Evolutionary conservation across 192 early-diverging fungal species (phyloP).

Genomic region (Backusella westeae): DNA sequence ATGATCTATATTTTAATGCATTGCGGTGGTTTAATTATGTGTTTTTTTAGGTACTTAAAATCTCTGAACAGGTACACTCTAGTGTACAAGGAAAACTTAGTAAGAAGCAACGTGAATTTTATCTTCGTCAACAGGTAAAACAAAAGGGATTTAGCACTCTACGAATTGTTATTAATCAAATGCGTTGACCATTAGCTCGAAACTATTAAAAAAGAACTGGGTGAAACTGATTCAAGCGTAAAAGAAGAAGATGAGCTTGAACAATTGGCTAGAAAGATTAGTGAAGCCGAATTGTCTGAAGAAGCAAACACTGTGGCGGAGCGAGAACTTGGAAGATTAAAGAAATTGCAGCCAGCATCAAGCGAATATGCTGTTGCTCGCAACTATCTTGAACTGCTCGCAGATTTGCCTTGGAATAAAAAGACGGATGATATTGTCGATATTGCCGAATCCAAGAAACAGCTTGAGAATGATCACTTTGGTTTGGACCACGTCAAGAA

Average conservation of each 20-base stretch:
- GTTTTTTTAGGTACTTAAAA: slow-evolving; percentile 62
- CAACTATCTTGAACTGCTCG: slow-evolving; percentile 74
- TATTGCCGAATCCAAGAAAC: slow-evolving; percentile 59
- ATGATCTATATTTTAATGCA: not conserved
- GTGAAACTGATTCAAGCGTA: slow-evolving; percentile 46
- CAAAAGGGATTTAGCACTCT: not conserved
- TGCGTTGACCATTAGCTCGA: slow-evolving; percentile 46
- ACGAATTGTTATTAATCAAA: not conserved
- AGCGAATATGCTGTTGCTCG: slow-evolving; percentile 79
- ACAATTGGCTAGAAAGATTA: slow-evolving; percentile 55
- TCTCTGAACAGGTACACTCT: slow-evolving; percentile 73
- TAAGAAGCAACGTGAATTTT: slow-evolving; percentile 79
- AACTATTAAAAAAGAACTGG: slow-evolving; percentile 82
- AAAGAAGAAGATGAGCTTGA: slow-evolving; percentile 69
- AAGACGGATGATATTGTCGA: slow-evolving; percentile 63
- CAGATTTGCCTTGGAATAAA: slow-evolving; percentile 77
- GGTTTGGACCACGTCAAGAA: slow-evolving; percentile 76
- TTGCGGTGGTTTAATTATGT: not conserved
- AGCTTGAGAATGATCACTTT: slow-evolving; percentile 79
- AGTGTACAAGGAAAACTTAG: slow-evolving; percentile 75
- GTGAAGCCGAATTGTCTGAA: slow-evolving; percentile 59
- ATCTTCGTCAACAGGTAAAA: slow-evolving; percentile 72
- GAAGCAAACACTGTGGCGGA: slow-evolving; percentile 58
- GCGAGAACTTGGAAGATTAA: slow-evolving; percentile 67
- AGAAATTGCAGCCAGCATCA: slow-evolving; percentile 68